Base-by-base conservation (phyloP, 2,329 filamentous ascomycete species). In the Sporothrix phasma region DNA sequence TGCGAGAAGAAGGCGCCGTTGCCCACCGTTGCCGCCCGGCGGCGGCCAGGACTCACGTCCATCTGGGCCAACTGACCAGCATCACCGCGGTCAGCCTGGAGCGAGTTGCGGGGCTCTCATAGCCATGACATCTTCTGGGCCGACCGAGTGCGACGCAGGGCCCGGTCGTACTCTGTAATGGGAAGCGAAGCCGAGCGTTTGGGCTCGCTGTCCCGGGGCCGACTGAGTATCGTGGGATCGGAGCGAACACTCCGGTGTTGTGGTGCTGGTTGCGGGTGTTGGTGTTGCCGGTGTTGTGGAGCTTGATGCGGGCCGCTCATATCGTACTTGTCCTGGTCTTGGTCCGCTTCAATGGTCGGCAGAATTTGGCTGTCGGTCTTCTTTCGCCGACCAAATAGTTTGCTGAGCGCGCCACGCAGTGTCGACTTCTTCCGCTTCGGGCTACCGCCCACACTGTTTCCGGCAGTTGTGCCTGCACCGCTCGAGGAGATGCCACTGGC, bases 81-180 rank as follows among this genome's bases (percentile, higher is more conserved):
- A n/a, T n/a, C n/a, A n/a, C n/a, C n/a, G n/a, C 72, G 71, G 17
- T 83, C 82, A 49, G 76, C 74, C 64, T 79, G 79, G 49, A 82
- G 68, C 1, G 83, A 84, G 69, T 80, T 83, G 26, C 81, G 80
- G 2, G 78, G 64, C 78, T 82, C 64, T 81, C 26, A 82, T 82
- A 43, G 77, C 79, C 39, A 78, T 75, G 26, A 81, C 80, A 68
- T 84, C 81, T 43, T 83, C 79, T 1, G 80, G 79, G 1, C 83
- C 81, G 46, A 85, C 75, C 1, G 84, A 86, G 70, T 87, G 84
- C 13, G 84, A 87, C 84, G 78, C 43, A 87, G 71, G 1, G 84
- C 84, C 49, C 81, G 78, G 66, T 85, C 82, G 66, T 80, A 84
- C 69, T 87, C 84, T 53, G 80, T 84, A 60, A 86, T 78, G 8